Evolutionary conservation across 139 green algal species (phyloP), one percentile per base, ranked within the genome.

Genomic region (Chlamydomonas schloesseri): DNA sequence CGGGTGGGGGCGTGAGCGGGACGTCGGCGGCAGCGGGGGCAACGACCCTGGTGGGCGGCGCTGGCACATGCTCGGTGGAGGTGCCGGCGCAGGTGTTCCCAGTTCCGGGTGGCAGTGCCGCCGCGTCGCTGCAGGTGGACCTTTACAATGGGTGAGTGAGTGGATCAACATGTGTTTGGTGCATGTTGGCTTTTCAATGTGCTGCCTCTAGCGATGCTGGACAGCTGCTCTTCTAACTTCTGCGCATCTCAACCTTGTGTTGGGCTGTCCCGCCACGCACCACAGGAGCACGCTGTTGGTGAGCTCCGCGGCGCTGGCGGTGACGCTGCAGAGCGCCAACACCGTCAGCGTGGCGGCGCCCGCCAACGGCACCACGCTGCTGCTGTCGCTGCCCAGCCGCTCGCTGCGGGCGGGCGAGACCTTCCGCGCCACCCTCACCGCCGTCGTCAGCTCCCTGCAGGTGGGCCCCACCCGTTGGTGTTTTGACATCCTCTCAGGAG

Each of bases 351-450:
- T 67, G 60, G 60, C 60, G 64, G 62, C 33, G 5, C 53, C 81
- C n/a, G 8, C 69, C 1, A 47, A 58, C 37, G 72, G 33, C 10
- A 70, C 83, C 11, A 73, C 85, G 21, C 60, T 93, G 9, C 81
- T 93, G 0, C 3, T 91, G 55, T 79, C 87, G 1, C 65, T 93
- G 68, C 90, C 90, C 0, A 75, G 81, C 50, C 60, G 90, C 29
- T 71, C 71, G 11, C 36, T 93, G n/a, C 81, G 81, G 46, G 18
- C 68, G 8, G 81, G 88, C 0, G 90, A 93, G 60, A 36, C 53
- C 11, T 88, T 93, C 75, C 86, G 78, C 26, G 85, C 88, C 50
- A 91, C 85, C 13, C 23, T 93, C 0, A 77, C 84, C 11, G 90
- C 90, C 34, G 74, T 77, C 14, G 87, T 89, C 46, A 55, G 74